Percentiles rank a stretch among this genome's conserved stretches.
Conservation (phyloP, 2,329 filamentous ascomycete genomes). For the Apiospora sp. region DNA sequence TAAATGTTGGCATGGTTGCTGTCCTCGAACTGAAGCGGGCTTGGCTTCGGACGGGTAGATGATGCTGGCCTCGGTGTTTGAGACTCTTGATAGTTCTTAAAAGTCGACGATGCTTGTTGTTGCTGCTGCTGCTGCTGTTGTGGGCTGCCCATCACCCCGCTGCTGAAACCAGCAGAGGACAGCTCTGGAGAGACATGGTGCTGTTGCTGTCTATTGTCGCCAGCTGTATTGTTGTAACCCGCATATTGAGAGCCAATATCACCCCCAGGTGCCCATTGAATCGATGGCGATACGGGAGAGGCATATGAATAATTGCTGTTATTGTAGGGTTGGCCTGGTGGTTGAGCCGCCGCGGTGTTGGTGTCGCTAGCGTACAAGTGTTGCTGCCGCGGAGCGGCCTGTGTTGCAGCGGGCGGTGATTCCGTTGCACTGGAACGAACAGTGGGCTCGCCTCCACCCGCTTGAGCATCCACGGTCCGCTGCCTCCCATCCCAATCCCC, state of each 20-base stretch:
- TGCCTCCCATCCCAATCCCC: not conserved
- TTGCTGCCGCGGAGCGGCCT: not conserved
- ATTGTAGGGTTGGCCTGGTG: not conserved
- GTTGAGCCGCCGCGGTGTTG: not conserved
- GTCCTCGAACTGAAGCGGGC: slow-evolving; percentile 35
- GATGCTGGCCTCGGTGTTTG: not conserved
- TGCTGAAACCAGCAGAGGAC: not conserved
- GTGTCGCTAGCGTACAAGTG: not conserved
- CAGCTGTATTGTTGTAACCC: not conserved
- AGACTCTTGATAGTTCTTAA: not conserved
- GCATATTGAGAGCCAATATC: not conserved
- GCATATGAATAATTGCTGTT: not conserved
- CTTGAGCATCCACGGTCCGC: not conserved
- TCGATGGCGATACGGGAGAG: not conserved
- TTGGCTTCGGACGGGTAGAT: slow-evolving; percentile 30
- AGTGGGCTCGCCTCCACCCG: not conserved
- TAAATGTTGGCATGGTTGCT: slow-evolving; percentile 24
- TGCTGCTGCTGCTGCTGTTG: not conserved
- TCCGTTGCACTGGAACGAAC: not conserved
- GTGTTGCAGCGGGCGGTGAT: not conserved
- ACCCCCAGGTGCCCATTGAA: not conserved
- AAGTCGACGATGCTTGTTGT: not conserved
- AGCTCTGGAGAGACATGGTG: not conserved
- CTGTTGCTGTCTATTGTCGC: not conserved
- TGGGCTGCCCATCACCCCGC: not conserved